Base-by-base conservation (phyloP, 2,329 filamentous ascomycete genomes). In the Ophiostoma triangulosporum region DNA sequence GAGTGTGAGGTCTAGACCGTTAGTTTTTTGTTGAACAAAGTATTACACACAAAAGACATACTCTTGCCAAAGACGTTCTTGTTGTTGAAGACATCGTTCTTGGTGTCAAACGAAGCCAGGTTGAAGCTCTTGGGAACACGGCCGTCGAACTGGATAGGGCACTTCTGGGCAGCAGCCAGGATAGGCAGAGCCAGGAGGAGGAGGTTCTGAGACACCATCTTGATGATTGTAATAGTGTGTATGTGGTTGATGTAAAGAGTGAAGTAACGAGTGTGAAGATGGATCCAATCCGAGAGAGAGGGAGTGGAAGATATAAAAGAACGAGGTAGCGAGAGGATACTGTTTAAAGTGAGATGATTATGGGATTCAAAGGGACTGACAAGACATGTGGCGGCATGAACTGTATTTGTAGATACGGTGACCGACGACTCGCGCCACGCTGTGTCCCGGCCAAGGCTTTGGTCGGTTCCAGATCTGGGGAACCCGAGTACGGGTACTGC, bases 21-120 rank as follows among this genome's bases (percentile, higher is more conserved):
- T 6, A 8, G 24, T 17, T 51, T 29, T 32, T 48, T 22, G 2
- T 8, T 6, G 22, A 31, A 9, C 26, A 27, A 32, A 26, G 6
- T 7, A 17, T 6, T 14, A 29, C 29, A 4, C 48, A 45, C 26
- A 4, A 6, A 29, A 45, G 7, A 35, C 62, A 4, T 57, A 68
- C 68, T 64, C 58, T 73, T 67, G 46, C 76, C 77, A 59, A 77
- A 71, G 52, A 78, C 74, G 60, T 70, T 77, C 54, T 64, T 65
- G 0, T 76, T 69, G 65, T 72, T 75, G 66, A 73, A 81, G 27
- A 74, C 65, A 32, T 66, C 69, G 49, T 64, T 63, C 5, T 60
- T 60, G 2, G 58, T 54, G 59, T 74, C 72, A 53, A 77, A 75
- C 7, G 66, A 62, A 49, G 65, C 62, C 12, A 66, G 58, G 5